Base-by-base conservation (phyloP, 176 grass and related monocot genomes). In the Saccharum spontaneum region DNA sequence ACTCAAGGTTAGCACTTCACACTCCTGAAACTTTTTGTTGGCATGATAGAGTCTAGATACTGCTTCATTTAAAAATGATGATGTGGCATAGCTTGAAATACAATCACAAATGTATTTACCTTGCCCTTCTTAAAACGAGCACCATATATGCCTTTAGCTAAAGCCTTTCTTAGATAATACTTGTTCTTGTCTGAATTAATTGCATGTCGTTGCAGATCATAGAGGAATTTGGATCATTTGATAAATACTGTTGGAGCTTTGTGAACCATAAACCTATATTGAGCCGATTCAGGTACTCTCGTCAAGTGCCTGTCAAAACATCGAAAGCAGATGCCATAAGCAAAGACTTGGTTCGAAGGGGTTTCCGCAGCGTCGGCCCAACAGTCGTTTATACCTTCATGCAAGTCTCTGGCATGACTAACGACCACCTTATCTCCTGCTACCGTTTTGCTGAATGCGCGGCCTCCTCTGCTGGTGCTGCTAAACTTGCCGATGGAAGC, bases 331-430 rank as follows among this genome's bases (percentile, higher is more conserved):
- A 99, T 64, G 84, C 79, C 6, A 96, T 99, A 92, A 96, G 97
- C 91, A 99, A 99, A 90, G 97, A 99, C 67, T 26, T 99, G 84
- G 87, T 95, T 44, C 83, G 90, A 22, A 92, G 97, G 67, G 97
- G 97, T 63, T 92, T 99, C 80, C 90, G 97, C 1, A 90, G 97
- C 10, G 95, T 94, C 18, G 88, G 97, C 4, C 97, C 91, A 17
- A 96, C 97, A 66, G 93, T 99, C 2, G 71, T 99, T 43, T 99
- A 99, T 44, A 92, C 93, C 8, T 99, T 96, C 82, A 99, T 99
- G 97, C 97, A 99, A 84, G 93, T 84, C 63, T 87, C 90, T 2
- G 97, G 97, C 52, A 90, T 99, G 70, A 99, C 90, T 2, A 99
- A 99, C 20, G 97, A 99, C 82, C 97, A 99, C 85, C 89, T 99